phyloP scores from a whole-genome alignment of 345 rosid genomes.

The Rhodamnia rubescens region DNA sequence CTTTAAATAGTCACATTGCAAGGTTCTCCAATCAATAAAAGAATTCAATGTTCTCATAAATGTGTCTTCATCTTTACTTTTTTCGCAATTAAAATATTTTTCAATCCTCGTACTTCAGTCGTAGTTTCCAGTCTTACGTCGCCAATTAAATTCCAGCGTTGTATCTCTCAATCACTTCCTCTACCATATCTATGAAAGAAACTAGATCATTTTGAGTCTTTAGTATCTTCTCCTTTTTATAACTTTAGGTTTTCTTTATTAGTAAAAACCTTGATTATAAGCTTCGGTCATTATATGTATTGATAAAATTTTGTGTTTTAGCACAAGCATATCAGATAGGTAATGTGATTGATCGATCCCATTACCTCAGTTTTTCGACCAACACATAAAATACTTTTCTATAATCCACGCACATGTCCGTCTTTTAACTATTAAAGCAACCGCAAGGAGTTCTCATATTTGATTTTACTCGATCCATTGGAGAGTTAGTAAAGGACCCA shows the following conservation, averaged over 20 bases:
- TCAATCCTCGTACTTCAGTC: too few species aligned
- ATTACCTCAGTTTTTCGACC: not conserved
- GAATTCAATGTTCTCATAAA: too few species aligned
- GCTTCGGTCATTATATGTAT: not conserved
- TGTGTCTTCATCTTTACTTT: too few species aligned
- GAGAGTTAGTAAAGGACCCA: not conserved
- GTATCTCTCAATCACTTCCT: not conserved
- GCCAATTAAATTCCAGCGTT: too few species aligned
- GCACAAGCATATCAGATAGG: not conserved
- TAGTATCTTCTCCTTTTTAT: not conserved
- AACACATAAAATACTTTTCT: not conserved
- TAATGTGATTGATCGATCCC: not conserved
- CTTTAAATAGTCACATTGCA: too few species aligned
- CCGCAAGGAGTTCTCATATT: not conserved
- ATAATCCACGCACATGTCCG: too few species aligned
- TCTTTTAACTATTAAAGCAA: not conserved
- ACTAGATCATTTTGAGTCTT: not conserved
- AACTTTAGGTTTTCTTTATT: not conserved
- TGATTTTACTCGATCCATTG: not conserved
- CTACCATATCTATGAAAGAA: not conserved
- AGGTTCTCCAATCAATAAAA: too few species aligned
- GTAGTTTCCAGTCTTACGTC: too few species aligned
- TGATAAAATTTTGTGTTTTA: not conserved
- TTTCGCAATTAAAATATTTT: too few species aligned
- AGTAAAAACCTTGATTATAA: not conserved